These are phyloP conservation scores for Atkinsonella texensis DNA, from an alignment of 2,329 filamentous ascomycete species.

Conservation along the genomic window DNA sequence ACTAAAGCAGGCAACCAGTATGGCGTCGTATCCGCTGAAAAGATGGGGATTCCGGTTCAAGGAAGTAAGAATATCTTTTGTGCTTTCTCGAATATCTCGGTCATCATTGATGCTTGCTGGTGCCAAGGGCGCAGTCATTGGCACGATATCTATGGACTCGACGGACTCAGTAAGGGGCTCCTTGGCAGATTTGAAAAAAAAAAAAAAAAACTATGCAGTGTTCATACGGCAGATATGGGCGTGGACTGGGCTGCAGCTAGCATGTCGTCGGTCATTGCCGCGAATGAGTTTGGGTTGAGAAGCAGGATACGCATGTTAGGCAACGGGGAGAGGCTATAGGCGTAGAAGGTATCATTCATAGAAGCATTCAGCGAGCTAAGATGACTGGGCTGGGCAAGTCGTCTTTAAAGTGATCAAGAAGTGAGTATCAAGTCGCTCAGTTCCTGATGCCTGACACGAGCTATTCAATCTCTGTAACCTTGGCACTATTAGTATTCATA, in stretches of 20 bases:
- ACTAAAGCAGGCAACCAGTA: slow-evolving; percentile 82
- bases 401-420: no score
- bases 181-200: neutral
- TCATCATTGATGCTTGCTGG: slow-evolving; percentile 71
- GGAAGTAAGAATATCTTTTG: slow-evolving; percentile 46
- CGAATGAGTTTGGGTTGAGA: slow-evolving; percentile 69
- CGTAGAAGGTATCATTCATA: neutral
- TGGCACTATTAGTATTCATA: neutral
- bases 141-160: slow-evolving; percentile 39
- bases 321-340: neutral
- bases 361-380: no score
- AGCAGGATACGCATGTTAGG: slow-evolving; percentile 41
- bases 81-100: slow-evolving; percentile 52
- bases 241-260: slow-evolving; percentile 14
- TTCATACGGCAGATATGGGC: slow-evolving; percentile 17
- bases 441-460: no score
- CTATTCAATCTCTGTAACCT: no score
- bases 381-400: no score
- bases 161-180: neutral
- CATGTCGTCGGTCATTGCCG: slow-evolving; percentile 58
- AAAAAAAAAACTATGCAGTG: neutral
- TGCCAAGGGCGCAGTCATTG: slow-evolving; percentile 55
- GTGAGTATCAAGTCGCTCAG: no score
- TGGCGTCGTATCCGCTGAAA: slow-evolving; percentile 49
- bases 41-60: slow-evolving; percentile 27